Evolutionary conservation across 83 land plant genomes (phyloP), one percentile per base, ranked within the genome.

Genomic region (Isoetes engelmannii): DNA sequence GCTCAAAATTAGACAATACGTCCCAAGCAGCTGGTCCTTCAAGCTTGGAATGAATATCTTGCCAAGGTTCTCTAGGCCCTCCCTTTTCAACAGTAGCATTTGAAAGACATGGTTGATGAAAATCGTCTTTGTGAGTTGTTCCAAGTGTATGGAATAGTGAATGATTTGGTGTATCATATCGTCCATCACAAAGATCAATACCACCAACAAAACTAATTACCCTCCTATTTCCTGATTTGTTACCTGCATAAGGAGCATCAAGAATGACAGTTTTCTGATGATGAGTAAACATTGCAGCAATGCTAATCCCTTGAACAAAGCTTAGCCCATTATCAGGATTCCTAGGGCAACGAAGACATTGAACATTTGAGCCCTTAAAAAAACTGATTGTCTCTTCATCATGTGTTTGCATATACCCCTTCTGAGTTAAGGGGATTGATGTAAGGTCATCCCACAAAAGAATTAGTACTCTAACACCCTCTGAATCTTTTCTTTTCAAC

Each of bases 391-490:
- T 90, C n/a, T 88, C 89, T 65, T 90, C 83, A 73, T 90, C 96
- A 75, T 90, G 92, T 20, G 92, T 88, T 42, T 79, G 82, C 96
- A 90, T 87, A 15, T 85, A 60, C 41, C 85, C 96, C 54, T 75
- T 79, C 65, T 85, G 81, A 44, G 85, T 57, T 12, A 75, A 17
- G 3, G 63, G 65, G n/a, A 81, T 77, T 5, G 96, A 88, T 20
- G 92, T 86, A 45, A 84, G 74, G 61, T 90, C 92, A 71, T 90
- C 92, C 96, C 96, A 90, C 46, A 90, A 87, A 62, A 90, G 85
- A 80, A 90, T 75, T 37, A 79, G 65, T 18, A 90, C 96, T 19
- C 79, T 70, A 4, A 88, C 92, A 47, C 96, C 96, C 71, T 88
- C 57, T 86, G 55, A 65, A 63, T 0, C 92, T 89, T 67, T 86